Conservation (phyloP, 805 yeast genomes). For the Suhomyces sp. region DNA sequence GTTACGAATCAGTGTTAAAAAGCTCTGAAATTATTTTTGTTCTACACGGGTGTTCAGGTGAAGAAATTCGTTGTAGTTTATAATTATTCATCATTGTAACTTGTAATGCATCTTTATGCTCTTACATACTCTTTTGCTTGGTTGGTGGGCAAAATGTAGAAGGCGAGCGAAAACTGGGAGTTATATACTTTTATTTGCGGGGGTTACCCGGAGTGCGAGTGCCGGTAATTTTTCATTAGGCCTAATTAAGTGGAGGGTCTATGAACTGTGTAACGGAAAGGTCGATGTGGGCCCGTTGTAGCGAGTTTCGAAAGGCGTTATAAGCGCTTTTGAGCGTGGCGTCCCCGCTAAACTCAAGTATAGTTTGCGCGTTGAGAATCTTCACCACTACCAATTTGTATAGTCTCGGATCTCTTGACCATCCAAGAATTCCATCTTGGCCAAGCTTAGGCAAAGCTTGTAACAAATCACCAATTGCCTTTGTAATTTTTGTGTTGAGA, state of each 20-base stretch:
- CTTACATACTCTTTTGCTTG: conserved; percentile 8
- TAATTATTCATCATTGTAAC: conserved; percentile 30
- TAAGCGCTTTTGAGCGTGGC: neutral
- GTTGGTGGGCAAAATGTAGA: neutral
- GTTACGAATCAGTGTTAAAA: conserved; percentile 57
- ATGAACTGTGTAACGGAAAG: conserved; percentile 1
- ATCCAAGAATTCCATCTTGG: conserved; percentile 5
- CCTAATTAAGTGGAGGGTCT: neutral
- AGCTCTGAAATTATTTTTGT: conserved; percentile 58
- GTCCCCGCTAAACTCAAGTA: neutral
- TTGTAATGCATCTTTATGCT: neutral
- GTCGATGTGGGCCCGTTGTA: neutral
- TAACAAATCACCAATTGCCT: neutral
- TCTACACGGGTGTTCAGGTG: conserved; percentile 64
- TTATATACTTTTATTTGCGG: neutral
- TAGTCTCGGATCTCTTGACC: conserved; percentile 7
- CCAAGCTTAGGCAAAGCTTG: neutral
- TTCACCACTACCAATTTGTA: conserved; percentile 6
- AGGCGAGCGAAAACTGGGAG: neutral
- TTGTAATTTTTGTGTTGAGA: neutral
- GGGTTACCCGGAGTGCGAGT: conserved; percentile 7
- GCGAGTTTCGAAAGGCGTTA: neutral
- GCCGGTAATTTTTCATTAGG: neutral
- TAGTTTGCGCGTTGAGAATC: conserved; percentile 2
- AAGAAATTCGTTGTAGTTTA: conserved; percentile 57